These are phyloP conservation scores for Agrocybe praecox DNA, from an alignment of 768 basidiomycete genomes.

Conservation along the genomic window DNA sequence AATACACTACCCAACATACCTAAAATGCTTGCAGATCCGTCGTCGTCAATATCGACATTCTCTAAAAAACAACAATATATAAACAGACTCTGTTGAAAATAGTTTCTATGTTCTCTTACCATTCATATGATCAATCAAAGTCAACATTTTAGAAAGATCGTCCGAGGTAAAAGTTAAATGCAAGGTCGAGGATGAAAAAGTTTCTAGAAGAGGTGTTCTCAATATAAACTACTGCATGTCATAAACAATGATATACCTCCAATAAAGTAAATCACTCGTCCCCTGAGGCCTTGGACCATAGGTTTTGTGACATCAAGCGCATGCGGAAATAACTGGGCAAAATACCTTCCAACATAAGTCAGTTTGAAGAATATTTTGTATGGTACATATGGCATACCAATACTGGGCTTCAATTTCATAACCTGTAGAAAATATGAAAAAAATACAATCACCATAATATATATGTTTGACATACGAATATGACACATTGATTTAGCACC, in stretches of 20 bases:
- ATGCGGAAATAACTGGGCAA: conserved; percentile 35
- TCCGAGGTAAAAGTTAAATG: conserved; percentile 35
- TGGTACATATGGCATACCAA: conserved; percentile 31
- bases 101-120: conserved; percentile 21
- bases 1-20: neutral
- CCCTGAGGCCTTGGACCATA: conserved; percentile 35
- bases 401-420: conserved; percentile 43
- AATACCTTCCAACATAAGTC: conserved; percentile 28
- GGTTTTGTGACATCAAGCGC: conserved; percentile 25
- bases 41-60: neutral
- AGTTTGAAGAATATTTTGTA: too few relatives aligned
- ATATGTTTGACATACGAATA: conserved; percentile 35
- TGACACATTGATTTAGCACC: conserved; percentile 40
- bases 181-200: conserved; percentile 38
- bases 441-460: too few relatives aligned
- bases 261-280: conserved; percentile 36
- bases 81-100: neutral
- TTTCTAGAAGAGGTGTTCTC: conserved; percentile 31
- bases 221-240: too few relatives aligned
- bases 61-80: neutral
- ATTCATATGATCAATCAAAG: conserved; percentile 32
- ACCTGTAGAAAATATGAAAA: conserved; percentile 22
- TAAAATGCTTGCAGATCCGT: neutral
- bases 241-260: conserved; percentile 26
- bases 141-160: conserved; percentile 39